Evolutionary conservation across 2,329 filamentous ascomycete genomes (phyloP), one percentile per base, ranked within the genome.

Genomic region (Davidsoniella eucalypti): DNA sequence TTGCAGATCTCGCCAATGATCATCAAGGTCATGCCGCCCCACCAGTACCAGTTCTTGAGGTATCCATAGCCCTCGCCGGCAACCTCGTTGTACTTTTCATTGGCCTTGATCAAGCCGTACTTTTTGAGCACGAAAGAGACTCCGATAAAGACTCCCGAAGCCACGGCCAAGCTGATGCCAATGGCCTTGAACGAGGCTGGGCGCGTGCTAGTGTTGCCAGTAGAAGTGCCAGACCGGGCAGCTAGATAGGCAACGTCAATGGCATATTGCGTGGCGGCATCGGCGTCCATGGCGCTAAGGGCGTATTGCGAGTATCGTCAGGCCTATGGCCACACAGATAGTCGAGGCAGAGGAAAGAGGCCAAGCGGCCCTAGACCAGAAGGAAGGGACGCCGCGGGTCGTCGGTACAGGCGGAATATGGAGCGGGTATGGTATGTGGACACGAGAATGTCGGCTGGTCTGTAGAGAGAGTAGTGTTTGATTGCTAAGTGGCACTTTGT

Each of bases 1-100:
- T 98, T 98, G 76, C 87, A 94, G 51, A 94, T 78, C 65, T 98
- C 92, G 57, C 92, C 92, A 41, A 96, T 59, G 58, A 96, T 94
- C 92, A 98, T 96, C 53, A 96, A 73, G 0, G 71, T 87, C 92
- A 98, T 96, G 58, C 92, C 92, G 1, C 70, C 65, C 92, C 92
- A 98, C 92, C 92, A 98, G 69, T 76, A 94, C 17, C 71, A 71
- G 60, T 96, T 96, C 69, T 94, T 94, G 58, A 98, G 77, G 63
- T 96, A 98, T 55, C 90, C 88, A 64, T 96, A 96, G 51, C 92
- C 92, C 65, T 96, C 90, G 54, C 92, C 92, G 0, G 92, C 88
- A 56, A 85, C 86, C 66, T 96, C 87, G 55, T 94, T 84, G 70
- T 96, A 96, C 64, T 96, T 96, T 58, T 85, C 80, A 65, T 96